Base-by-base conservation (phyloP, 2,329 filamentous ascomycete species). In the Epichloe gansuensis region DNA sequence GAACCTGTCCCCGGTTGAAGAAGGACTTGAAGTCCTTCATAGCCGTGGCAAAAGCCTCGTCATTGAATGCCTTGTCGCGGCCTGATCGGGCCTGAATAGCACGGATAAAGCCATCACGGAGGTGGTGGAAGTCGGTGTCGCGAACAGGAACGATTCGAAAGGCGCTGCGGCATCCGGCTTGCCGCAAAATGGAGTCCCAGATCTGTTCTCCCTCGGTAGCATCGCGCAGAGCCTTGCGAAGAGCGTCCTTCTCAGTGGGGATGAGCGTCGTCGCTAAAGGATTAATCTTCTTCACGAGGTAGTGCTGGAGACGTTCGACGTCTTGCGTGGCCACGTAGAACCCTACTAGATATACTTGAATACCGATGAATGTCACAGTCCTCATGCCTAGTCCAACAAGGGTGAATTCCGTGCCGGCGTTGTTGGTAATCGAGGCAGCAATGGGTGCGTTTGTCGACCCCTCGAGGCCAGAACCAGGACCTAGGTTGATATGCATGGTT, bases 321-420 rank as follows among this genome's bases (percentile, higher is more conserved):
- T 95, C 89, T 39, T 83, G 74, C 0, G 85, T 91, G 27, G 89
- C 87, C 27, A 97, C 77, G 71, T 98, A 98, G 60, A 94, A 81
- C 15, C 91, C 93, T 0, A 95, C 86, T 17, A 97, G 86, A 70
- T 98, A 98, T 50, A 98, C 93, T 66, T 95, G 84, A 44, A 98
- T 89, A 47, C 80, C 74, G 44, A 97, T 71, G 67, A 97, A 95
- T 25, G 87, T 94, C 35, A 98, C 93, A 1, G 85, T 89, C 51
- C 93, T 81, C 56, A 94, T 84, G 17, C 93, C 93, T 5, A 96
- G 71, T 0, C 93, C 93, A 6, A 97, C 78, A 0, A 97, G 76
- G 23, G 89, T 90, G 66, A 96, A 97, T 61, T 95, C 85, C 61
- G 67, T 79, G 56, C 68, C 75, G 54, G 71, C 63, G 47, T 71